Evolutionary conservation across 2,329 filamentous ascomycete genomes (phyloP).

Genomic region (Claviceps sp.): DNA sequence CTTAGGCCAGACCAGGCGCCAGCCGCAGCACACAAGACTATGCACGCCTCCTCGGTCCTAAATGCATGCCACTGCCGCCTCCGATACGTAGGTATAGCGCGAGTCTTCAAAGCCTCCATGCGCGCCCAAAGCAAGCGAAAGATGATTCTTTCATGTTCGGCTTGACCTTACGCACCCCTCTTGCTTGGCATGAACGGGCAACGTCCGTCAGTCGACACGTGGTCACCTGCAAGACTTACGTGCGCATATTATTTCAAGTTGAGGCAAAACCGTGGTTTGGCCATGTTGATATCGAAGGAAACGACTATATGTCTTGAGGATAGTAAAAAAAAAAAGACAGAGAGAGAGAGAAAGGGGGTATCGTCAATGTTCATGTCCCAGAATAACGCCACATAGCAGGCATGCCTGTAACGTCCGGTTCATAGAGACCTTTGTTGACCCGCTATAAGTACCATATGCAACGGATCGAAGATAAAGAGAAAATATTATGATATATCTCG

Average conservation of each 20-base stretch:
- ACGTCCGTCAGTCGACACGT: not conserved
- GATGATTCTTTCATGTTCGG: not conserved
- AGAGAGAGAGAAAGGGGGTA: not conserved
- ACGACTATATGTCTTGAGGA: not conserved
- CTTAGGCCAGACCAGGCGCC: not conserved
- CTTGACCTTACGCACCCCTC: not conserved
- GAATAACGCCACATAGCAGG: constrained; percentile 1
- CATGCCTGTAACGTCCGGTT: not conserved
- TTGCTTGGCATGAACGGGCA: not conserved
- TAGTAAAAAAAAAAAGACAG: not conserved
- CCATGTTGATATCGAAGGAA: not conserved
- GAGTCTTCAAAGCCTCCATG: not conserved
- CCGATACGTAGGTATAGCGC: not conserved
- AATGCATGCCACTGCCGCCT: not conserved
- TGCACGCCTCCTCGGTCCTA: not conserved
- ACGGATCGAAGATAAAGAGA: not conserved
- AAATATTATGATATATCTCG: not conserved
- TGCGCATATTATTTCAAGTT: not conserved
- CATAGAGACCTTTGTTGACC: not conserved
- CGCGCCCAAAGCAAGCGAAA: not conserved
- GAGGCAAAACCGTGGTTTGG: not conserved
- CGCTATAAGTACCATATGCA: not conserved
- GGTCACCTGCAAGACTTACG: not conserved
- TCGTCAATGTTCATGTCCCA: constrained; percentile 4
- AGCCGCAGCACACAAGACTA: not conserved